Percentiles rank a stretch among this genome's conserved stretches.
Conservation (phyloP, 2,329 filamentous ascomycete species). For the Epichloe sibirici region DNA sequence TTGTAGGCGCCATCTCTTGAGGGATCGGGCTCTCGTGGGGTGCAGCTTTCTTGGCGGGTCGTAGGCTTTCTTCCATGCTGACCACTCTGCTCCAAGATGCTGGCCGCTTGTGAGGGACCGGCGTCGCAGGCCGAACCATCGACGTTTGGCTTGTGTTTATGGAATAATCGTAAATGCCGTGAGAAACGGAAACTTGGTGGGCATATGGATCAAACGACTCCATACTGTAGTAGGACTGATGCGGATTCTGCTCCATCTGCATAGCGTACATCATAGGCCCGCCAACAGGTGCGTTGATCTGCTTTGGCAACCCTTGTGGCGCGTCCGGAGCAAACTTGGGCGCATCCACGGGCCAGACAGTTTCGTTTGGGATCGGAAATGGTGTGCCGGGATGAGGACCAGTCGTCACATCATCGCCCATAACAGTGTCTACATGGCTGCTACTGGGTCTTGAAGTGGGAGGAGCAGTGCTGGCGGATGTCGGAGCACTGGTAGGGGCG, state of each 20-base stretch:
- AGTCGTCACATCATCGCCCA: slow-evolving; percentile 20
- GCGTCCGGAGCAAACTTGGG: slow-evolving; percentile 27
- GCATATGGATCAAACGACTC: slow-evolving; percentile 8
- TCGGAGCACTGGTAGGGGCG: neutral
- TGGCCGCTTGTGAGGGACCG: slow-evolving; percentile 26
- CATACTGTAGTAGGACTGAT: slow-evolving; percentile 15
- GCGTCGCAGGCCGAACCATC: slow-evolving; percentile 23
- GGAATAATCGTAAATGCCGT: slow-evolving; percentile 14
- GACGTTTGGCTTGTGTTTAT: slow-evolving; percentile 14
- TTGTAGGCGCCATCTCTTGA: slow-evolving; percentile 13
- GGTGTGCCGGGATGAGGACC: slow-evolving; percentile 30
- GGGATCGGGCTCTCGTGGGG: slow-evolving; percentile 17
- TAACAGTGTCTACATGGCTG: slow-evolving; percentile 16
- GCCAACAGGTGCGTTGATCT: slow-evolving; percentile 21
- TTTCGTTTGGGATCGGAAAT: slow-evolving; percentile 27
- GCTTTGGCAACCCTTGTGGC: slow-evolving; percentile 15
- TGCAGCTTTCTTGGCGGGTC: slow-evolving; percentile 23
- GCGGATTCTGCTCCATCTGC: slow-evolving; percentile 19
- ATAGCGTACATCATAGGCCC: slow-evolving; percentile 19
- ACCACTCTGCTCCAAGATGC: slow-evolving; percentile 26
- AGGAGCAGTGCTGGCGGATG: neutral
- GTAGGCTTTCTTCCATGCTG: slow-evolving; percentile 26
- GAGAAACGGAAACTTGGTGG: slow-evolving; percentile 7
- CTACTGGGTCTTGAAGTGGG: neutral
- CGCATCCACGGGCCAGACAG: slow-evolving; percentile 24